Evolutionary conservation across 257 asterid genomes (phyloP).

Genomic region (Solanum chiquidenum): DNA sequence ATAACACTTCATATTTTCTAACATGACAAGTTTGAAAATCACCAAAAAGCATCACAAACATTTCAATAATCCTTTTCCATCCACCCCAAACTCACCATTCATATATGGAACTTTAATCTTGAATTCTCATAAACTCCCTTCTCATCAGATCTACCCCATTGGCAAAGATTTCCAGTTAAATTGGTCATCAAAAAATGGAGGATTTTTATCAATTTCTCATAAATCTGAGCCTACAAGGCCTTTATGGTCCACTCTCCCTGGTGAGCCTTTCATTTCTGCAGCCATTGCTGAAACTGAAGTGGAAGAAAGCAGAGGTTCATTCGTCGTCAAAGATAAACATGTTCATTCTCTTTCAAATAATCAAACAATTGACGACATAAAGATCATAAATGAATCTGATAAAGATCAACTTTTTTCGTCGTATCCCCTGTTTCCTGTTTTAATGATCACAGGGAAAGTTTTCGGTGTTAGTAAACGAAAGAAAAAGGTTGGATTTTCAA

Average conservation of each 20-base stretch:
- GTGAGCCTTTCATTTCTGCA: slow-evolving; percentile 78
- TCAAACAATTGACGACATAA: slow-evolving; percentile 61
- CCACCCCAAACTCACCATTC: slow-evolving; percentile 37
- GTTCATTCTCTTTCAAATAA: slow-evolving; percentile 55
- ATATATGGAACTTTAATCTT: slow-evolving; percentile 34
- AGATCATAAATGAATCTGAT: slow-evolving; percentile 24
- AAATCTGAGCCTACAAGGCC: slow-evolving; percentile 45
- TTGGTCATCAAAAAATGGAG: slow-evolving; percentile 64
- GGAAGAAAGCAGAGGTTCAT: slow-evolving; percentile 91
- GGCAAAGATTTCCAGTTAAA: slow-evolving; percentile 60
- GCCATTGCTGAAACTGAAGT: slow-evolving; percentile 77
- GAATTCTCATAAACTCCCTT: slow-evolving; percentile 31
- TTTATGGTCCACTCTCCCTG: slow-evolving; percentile 70
- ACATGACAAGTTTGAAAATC: slow-evolving; percentile 50
- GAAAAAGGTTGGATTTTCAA: neutral
- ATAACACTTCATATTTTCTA: neutral
- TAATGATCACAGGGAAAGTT: slow-evolving; percentile 60
- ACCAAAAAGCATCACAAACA: slow-evolving; percentile 78
- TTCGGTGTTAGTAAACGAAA: slow-evolving; percentile 24
- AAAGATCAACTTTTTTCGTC: slow-evolving; percentile 17
- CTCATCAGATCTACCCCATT: slow-evolving; percentile 28
- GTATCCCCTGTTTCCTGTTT: slow-evolving; percentile 17
- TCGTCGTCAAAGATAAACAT: slow-evolving; percentile 47
- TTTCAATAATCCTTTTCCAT: slow-evolving; percentile 80
- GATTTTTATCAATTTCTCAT: slow-evolving; percentile 50